Evolutionary conservation across 192 early-diverging fungal genomes (phyloP).

Genomic region (Podila epicladia): DNA sequence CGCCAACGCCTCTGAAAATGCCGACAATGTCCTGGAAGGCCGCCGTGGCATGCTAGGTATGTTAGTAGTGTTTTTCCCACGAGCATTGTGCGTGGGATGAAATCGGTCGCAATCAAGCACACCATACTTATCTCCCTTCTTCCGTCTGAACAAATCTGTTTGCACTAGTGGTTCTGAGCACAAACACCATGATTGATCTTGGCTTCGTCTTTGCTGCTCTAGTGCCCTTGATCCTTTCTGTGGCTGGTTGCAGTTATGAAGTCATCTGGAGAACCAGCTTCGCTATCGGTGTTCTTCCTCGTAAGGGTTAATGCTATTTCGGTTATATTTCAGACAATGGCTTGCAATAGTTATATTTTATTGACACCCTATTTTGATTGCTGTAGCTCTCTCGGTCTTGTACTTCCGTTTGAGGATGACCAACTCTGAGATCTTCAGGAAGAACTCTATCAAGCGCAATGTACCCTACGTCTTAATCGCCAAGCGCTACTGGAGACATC

Average conservation of each 20-base stretch:
- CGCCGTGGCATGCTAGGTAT: constrained; percentile 5
- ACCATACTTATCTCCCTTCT: too few relatives aligned
- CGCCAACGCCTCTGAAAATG: constrained; percentile 52
- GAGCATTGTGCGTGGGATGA: too few relatives aligned
- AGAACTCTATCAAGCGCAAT: constrained; percentile 45
- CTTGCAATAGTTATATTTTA: too few relatives aligned
- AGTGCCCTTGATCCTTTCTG: constrained; percentile 48
- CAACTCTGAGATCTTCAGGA: constrained; percentile 52
- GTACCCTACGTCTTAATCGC: constrained; percentile 57
- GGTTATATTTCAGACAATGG: too few relatives aligned
- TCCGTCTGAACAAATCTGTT: too few relatives aligned
- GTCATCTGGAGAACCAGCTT: constrained; percentile 59
- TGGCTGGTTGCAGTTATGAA: constrained; percentile 45
- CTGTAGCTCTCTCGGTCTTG: constrained; percentile 22
- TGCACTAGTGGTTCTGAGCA: not conserved
- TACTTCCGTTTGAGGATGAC: constrained; percentile 61
- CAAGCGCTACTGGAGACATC: constrained; percentile 53
- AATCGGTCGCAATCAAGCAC: too few relatives aligned
- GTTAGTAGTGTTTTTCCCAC: too few relatives aligned
- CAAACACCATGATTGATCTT: constrained; percentile 43
- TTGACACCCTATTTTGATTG: too few relatives aligned
- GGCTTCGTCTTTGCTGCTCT: constrained; percentile 44
- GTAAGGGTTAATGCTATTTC: too few relatives aligned
- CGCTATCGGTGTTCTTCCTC: constrained; percentile 52
- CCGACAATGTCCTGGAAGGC: constrained; percentile 48